These are phyloP conservation scores for Solanum hybrid DNA, from an alignment of 305 asterid species.

Conservation along the genomic window DNA sequence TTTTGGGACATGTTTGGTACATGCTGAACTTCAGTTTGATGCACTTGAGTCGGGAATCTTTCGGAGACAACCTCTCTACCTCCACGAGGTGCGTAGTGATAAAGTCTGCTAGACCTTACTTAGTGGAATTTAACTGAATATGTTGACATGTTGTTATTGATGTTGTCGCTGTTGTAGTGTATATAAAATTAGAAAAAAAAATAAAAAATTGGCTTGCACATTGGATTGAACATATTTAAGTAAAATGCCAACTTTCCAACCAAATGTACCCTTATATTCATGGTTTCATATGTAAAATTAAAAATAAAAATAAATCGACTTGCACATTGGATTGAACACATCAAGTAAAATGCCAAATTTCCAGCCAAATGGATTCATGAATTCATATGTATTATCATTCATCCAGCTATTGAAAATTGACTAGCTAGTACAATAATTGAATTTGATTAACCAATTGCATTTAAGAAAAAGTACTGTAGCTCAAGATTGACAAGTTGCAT, in stretches of 20 bases:
- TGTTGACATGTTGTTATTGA: too few species aligned
- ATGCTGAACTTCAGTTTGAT: not conserved
- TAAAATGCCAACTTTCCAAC: not conserved
- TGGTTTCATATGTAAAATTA: too few species aligned
- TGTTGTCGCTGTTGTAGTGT: too few species aligned
- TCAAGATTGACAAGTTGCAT: not conserved
- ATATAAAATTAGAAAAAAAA: too few species aligned
- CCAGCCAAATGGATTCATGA: not conserved
- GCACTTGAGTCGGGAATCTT: too few species aligned
- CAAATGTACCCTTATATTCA: too few species aligned
- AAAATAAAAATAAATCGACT: not conserved
- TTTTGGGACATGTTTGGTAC: constrained; percentile 17
- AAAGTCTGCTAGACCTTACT: too few species aligned
- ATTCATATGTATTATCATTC: not conserved
- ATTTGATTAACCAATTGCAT: not conserved
- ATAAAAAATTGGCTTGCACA: not conserved
- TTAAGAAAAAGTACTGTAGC: not conserved
- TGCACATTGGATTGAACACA: not conserved
- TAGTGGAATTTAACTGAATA: too few species aligned
- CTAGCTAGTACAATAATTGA: not conserved
- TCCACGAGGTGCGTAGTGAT: too few species aligned
- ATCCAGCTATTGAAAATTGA: too few species aligned
- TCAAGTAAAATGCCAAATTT: not conserved
- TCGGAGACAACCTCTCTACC: too few species aligned
- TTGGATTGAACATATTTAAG: not conserved